Evolutionary conservation across 352 stramenopile species (phyloP).

Genomic region (Phytophthora rubi): DNA sequence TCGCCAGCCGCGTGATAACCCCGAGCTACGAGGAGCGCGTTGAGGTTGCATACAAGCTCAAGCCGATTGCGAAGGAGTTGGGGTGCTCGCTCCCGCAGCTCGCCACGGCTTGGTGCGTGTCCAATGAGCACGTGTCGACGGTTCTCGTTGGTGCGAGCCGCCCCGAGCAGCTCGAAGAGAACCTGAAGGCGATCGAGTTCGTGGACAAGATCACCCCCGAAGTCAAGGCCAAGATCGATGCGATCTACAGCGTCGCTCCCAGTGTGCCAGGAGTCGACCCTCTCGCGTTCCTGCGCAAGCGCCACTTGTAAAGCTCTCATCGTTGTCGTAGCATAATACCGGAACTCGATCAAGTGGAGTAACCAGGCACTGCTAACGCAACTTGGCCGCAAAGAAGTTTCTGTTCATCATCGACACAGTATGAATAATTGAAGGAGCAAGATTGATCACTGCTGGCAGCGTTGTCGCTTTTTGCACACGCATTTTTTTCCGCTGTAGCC

Average conservation of each 20-base stretch:
- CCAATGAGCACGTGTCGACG: slow-evolving; percentile 10
- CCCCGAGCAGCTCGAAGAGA: slow-evolving; percentile 6
- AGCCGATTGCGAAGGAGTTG: slow-evolving; percentile 12
- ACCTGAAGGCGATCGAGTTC: slow-evolving; percentile 1
- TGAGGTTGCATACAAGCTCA: slow-evolving; percentile 16
- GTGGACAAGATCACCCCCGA: slow-evolving; percentile 4
- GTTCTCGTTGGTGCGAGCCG: slow-evolving; percentile 5
- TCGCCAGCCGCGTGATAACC: not conserved
- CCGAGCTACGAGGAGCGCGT: slow-evolving; percentile 9
- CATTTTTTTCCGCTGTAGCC: too few relatives aligned
- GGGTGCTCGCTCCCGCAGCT: slow-evolving; percentile 2
- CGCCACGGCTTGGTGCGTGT: slow-evolving; percentile 3
- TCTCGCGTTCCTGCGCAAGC: not conserved
- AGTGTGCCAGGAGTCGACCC: not conserved
- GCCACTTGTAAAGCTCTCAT: not conserved
- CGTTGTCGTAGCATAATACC: too few relatives aligned
- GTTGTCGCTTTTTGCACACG: too few relatives aligned
- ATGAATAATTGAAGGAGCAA: too few relatives aligned
- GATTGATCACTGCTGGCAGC: too few relatives aligned
- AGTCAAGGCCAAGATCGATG: slow-evolving; percentile 7
- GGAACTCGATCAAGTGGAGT: too few relatives aligned
- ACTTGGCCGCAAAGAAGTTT: too few relatives aligned
- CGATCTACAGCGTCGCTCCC: not conserved
- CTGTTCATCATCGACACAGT: too few relatives aligned
- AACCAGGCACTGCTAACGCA: too few relatives aligned